Percentiles rank a stretch among this genome's conserved stretches.
These are phyloP conservation scores for Umbilicus rupestris DNA, from an alignment of 164 flowering plant genomes.

Conservation along the genomic window DNA sequence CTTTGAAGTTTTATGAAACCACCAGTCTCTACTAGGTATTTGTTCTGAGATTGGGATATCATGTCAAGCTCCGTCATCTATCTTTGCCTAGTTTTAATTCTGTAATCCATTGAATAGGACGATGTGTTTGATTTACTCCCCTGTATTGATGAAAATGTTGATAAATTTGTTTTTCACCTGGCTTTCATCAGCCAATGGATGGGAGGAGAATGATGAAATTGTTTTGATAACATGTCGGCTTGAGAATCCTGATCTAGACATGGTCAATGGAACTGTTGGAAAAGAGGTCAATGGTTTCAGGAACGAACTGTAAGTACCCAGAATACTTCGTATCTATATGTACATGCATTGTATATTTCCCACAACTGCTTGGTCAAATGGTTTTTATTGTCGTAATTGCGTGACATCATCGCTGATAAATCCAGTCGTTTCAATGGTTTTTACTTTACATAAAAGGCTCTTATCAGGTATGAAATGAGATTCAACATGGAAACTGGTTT, in stretches of 20 bases:
- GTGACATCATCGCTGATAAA: too few relatives aligned
- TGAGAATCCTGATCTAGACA: constrained; percentile 68
- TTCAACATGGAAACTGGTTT: constrained; percentile 80
- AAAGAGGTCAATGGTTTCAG: constrained; percentile 55
- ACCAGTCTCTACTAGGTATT: background rate
- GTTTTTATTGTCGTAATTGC: too few relatives aligned
- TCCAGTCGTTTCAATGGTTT: too few relatives aligned
- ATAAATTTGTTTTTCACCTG: background rate
- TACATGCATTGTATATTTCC: background rate
- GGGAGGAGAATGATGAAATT: constrained; percentile 95
- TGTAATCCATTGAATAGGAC: background rate
- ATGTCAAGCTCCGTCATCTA: background rate
- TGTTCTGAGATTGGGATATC: background rate
- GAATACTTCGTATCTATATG: background rate
- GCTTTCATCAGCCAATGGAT: constrained; percentile 68
- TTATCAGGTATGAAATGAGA: constrained; percentile 86
- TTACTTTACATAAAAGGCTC: background rate
- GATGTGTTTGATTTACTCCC: background rate
- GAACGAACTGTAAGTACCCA: constrained; percentile 68
- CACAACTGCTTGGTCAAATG: background rate
- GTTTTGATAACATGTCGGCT: constrained; percentile 79
- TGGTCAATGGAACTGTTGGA: constrained; percentile 51
- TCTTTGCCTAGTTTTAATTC: background rate
- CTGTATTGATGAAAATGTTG: background rate
- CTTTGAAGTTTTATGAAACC: background rate